Percentiles rank a stretch among this genome's conserved stretches.
phyloP scores from a whole-genome alignment of 1,284 basidiomycete species.

The Porodaedalea pini region DNA sequence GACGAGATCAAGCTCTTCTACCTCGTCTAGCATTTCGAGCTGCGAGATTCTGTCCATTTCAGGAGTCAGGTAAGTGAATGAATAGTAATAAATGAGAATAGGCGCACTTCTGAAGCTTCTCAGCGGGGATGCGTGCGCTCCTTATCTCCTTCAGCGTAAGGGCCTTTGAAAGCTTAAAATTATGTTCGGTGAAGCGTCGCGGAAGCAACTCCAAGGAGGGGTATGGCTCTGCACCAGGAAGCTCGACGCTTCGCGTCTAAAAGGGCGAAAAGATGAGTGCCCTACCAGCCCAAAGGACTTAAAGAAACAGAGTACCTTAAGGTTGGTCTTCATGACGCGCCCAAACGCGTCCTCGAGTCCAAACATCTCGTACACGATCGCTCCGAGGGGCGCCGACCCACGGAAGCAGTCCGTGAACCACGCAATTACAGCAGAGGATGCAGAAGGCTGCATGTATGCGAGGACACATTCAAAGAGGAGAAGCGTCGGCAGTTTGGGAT shows the following conservation, averaged over 20 bases:
- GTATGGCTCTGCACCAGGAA: conserved; percentile 73
- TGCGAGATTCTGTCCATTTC: conserved; percentile 55
- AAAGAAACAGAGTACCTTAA: conserved; percentile 49
- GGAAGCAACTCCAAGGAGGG: conserved; percentile 54
- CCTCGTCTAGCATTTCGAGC: conserved; percentile 85
- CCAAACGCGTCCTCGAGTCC: conserved; percentile 82
- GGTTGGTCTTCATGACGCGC: conserved; percentile 81
- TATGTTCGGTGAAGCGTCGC: conserved; percentile 55
- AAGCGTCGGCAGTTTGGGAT: conserved; percentile 69
- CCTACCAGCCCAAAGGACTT: not conserved
- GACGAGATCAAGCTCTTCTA: conserved; percentile 88
- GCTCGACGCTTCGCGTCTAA: conserved; percentile 69
- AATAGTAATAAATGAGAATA: conserved; percentile 10
- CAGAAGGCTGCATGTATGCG: conserved; percentile 74
- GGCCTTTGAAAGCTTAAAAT: conserved; percentile 53
- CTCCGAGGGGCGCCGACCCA: conserved; percentile 40
- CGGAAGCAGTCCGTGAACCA: conserved; percentile 71
- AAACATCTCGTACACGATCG: conserved; percentile 88
- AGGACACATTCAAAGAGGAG: conserved; percentile 90
- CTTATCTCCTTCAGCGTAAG: conserved; percentile 70
- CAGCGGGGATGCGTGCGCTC: conserved; percentile 43
- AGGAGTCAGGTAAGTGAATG: not conserved
- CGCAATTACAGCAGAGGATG: conserved; percentile 57
- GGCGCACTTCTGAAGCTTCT: conserved; percentile 63
- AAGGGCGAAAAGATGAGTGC: not conserved